A percentile compares a stretch with the other conserved stretches of the same genome.
Evolutionary conservation across 176 grass and related monocot genomes (phyloP).

Genomic region (Aegilops tauschii): DNA sequence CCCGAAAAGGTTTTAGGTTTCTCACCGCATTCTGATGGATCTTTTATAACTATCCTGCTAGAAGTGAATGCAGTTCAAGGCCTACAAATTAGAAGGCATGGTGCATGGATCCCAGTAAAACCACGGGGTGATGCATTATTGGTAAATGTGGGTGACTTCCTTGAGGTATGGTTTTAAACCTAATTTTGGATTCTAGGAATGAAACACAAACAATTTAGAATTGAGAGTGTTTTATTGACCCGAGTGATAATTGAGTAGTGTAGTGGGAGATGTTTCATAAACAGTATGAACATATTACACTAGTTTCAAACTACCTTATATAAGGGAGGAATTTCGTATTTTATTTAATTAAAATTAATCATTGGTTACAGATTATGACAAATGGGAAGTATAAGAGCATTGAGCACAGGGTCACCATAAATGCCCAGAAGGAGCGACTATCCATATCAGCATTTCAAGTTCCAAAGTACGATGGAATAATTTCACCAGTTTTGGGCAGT

Average conservation of each 20-base stretch:
- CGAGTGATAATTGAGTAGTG: background rate
- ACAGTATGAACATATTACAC: background rate
- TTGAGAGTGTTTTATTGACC: background rate
- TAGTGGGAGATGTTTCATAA: background rate
- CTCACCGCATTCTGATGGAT: conserved; percentile 45
- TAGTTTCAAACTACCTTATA: background rate
- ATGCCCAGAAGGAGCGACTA: conserved; percentile 34
- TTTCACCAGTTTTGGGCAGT: background rate
- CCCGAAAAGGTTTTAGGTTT: conserved; percentile 60
- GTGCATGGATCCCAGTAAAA: conserved; percentile 33
- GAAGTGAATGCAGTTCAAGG: conserved; percentile 52
- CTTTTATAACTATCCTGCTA: conserved; percentile 35
- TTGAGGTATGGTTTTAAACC: conserved; percentile 38
- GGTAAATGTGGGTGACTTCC: conserved; percentile 48
- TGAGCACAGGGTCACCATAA: conserved; percentile 50
- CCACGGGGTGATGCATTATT: conserved; percentile 31
- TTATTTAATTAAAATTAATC: background rate
- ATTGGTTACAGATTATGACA: conserved; percentile 25
- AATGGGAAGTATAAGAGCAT: conserved; percentile 54
- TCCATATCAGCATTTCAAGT: conserved; percentile 35
- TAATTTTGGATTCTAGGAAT: background rate
- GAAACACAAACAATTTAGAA: background rate
- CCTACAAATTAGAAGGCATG: conserved; percentile 40
- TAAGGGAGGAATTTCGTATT: background rate
- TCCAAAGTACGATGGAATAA: conserved; percentile 8